phyloP scores from a whole-genome alignment of 1,284 basidiomycete species.

The Afroboletus lepidellus region DNA sequence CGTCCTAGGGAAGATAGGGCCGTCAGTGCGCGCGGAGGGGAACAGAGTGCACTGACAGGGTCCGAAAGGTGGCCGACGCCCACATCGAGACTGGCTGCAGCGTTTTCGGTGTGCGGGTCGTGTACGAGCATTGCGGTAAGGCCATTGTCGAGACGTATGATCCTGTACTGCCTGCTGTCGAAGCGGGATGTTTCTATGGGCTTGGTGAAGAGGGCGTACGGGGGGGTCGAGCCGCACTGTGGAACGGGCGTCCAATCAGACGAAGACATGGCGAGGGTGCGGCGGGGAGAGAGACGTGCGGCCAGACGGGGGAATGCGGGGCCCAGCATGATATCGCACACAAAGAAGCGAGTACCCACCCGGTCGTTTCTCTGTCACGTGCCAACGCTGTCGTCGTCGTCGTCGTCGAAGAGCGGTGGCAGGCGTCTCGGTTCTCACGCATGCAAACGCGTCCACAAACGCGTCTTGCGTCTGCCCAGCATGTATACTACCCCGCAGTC shows the following conservation, averaged over 20 bases:
- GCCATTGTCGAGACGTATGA: conserved; percentile 86
- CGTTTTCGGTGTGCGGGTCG: conserved; percentile 90
- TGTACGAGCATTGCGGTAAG: conserved; percentile 85
- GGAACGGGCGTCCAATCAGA: conserved; percentile 24
- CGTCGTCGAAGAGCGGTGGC: too few species aligned
- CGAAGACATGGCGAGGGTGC: conserved; percentile 23
- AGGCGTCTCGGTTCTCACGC: too few species aligned
- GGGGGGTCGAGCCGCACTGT: conserved; percentile 31
- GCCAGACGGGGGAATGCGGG: conserved; percentile 14
- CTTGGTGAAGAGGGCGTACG: conserved; percentile 58
- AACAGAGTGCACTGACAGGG: conserved; percentile 61
- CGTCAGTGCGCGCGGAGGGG: neutral
- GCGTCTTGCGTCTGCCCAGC: neutral
- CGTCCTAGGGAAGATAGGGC: conserved; percentile 47
- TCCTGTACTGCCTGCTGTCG: conserved; percentile 76
- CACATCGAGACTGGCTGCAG: conserved; percentile 93
- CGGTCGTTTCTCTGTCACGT: conserved; percentile 26
- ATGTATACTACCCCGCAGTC: conserved; percentile 23
- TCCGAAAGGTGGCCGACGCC: conserved; percentile 94
- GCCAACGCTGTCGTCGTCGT: neutral
- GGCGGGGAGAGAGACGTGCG: conserved; percentile 11
- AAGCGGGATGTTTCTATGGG: conserved; percentile 74
- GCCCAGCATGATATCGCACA: conserved; percentile 8
- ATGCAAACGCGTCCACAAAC: conserved; percentile 28
- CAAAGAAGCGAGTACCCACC: conserved; percentile 22